These are phyloP conservation scores for Phytophthora multivora DNA, from an alignment of 352 stramenopile genomes.

Conservation along the genomic window DNA sequence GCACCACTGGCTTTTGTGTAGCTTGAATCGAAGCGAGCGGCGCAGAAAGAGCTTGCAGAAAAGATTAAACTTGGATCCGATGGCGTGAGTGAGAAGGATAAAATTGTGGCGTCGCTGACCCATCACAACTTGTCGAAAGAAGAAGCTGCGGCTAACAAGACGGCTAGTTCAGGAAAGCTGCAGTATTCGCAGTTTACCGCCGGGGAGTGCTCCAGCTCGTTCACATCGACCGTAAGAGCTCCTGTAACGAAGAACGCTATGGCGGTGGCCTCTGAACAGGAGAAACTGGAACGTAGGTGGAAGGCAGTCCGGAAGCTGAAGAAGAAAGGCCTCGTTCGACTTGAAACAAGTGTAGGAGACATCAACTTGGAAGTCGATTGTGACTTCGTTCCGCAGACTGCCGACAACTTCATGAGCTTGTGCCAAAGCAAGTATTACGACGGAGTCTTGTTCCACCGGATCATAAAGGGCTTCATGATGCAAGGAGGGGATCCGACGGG, in stretches of 20 bases:
- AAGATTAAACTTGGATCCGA: conserved; percentile 63
- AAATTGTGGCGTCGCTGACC: conserved; percentile 75
- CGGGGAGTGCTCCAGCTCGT: conserved; percentile 90
- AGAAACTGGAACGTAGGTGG: conserved; percentile 82
- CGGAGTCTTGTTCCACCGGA: conserved; percentile 94
- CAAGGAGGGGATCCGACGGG: conserved; percentile 94
- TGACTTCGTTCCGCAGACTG: conserved; percentile 95
- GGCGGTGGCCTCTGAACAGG: conserved; percentile 57
- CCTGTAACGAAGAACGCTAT: conserved; percentile 69
- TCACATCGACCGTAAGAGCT: conserved; percentile 94
- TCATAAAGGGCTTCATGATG: conserved; percentile 98
- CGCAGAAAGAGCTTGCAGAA: conserved; percentile 71
- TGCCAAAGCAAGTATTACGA: conserved; percentile 95
- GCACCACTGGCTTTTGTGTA: conserved; percentile 9
- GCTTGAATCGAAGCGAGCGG: conserved; percentile 64
- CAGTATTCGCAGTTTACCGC: conserved; percentile 90
- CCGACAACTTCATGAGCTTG: conserved; percentile 97
- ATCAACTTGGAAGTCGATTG: conserved; percentile 97
- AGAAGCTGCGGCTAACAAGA: conserved; percentile 14
- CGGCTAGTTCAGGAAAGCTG: conserved; percentile 31
- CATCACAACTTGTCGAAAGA: conserved; percentile 44
- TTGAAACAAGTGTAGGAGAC: conserved; percentile 94
- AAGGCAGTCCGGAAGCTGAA: conserved; percentile 89
- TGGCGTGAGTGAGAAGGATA: conserved; percentile 74
- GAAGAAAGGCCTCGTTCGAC: conserved; percentile 97